Conservation (phyloP, 1,139 yeast species). For the Scheffersomyces insectosa region DNA sequence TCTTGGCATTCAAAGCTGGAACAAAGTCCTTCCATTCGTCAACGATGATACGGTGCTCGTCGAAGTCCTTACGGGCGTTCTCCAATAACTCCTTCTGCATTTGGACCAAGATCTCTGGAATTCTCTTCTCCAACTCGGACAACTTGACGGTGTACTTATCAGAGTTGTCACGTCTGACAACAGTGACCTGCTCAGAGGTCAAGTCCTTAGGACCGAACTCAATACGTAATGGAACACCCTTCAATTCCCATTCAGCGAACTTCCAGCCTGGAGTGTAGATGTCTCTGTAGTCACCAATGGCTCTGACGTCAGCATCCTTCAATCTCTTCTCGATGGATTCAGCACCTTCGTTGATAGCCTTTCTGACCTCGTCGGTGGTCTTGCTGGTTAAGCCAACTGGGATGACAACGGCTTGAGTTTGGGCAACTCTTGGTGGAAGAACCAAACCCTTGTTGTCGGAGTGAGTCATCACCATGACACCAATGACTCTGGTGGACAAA, state of each 20-base stretch:
- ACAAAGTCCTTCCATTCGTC: conserved; percentile 91
- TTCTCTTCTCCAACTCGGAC: conserved; percentile 60
- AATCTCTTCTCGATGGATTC: conserved; percentile 62
- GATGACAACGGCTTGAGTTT: conserved; percentile 84
- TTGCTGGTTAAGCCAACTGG: conserved; percentile 95
- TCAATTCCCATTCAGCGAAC: conserved; percentile 95
- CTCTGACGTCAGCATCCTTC: conserved; percentile 63
- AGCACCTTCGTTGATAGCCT: conserved; percentile 69
- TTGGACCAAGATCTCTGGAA: conserved; percentile 76
- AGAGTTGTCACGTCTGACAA: conserved; percentile 91
- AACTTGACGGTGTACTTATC: conserved; percentile 69
- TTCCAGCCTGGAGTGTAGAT: conserved; percentile 99
- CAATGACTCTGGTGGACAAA: conserved; percentile 95
- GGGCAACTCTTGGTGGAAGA: conserved; percentile 96
- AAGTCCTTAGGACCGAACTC: conserved; percentile 97
- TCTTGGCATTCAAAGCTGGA: conserved; percentile 88
- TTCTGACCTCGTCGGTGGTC: conserved; percentile 74
- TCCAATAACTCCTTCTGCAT: conserved; percentile 75
- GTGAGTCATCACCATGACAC: conserved; percentile 99
- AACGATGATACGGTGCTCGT: conserved; percentile 77
- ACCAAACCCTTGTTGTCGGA: conserved; percentile 98
- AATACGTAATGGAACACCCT: conserved; percentile 90
- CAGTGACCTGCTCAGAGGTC: conserved; percentile 74
- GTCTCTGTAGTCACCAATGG: conserved; percentile 83
- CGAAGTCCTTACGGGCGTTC: conserved; percentile 81